phyloP scores from a whole-genome alignment of 768 basidiomycete genomes.

The Tubosaeta sp. region DNA sequence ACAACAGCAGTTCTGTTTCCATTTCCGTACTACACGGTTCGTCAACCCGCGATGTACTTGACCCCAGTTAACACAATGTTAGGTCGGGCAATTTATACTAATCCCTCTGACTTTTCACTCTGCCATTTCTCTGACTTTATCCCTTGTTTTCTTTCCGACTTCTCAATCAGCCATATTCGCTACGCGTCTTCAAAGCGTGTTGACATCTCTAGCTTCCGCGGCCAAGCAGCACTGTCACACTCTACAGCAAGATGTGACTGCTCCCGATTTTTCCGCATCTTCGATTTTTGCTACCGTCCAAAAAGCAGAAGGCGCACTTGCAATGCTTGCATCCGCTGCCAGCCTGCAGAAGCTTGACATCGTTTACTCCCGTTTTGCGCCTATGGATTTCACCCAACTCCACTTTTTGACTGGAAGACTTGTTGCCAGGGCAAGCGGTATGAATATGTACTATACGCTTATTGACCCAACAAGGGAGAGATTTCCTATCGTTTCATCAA shows the following conservation, averaged over 20 bases:
- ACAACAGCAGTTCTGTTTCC: conserved; percentile 60
- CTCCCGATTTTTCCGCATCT: conserved; percentile 29
- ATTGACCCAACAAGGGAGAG: conserved; percentile 58
- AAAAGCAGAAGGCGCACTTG: conserved; percentile 46
- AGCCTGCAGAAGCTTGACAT: conserved; percentile 57
- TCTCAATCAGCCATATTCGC: conserved; percentile 61
- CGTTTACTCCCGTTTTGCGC: conserved; percentile 55
- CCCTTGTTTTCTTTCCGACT: conserved; percentile 57
- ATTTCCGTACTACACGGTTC: conserved; percentile 54
- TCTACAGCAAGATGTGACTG: conserved; percentile 39
- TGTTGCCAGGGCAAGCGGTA: conserved; percentile 55
- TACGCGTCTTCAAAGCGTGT: conserved; percentile 41
- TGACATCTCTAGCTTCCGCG: conserved; percentile 44
- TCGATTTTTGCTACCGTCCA: conserved; percentile 31
- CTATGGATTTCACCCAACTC: conserved; percentile 49
- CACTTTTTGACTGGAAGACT: conserved; percentile 48
- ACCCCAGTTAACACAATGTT: conserved; percentile 1
- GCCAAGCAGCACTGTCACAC: conserved; percentile 45
- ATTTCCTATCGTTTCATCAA: conserved; percentile 48
- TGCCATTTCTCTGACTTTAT: conserved; percentile 47
- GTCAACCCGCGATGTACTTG: conserved; percentile 7
- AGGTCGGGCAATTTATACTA: conserved; percentile 50
- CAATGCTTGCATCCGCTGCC: conserved; percentile 47
- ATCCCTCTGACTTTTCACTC: conserved; percentile 59
- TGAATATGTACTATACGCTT: conserved; percentile 58